phyloP scores from a whole-genome alignment of 805 yeast genomes.

The Myxozyma mucilagina region DNA sequence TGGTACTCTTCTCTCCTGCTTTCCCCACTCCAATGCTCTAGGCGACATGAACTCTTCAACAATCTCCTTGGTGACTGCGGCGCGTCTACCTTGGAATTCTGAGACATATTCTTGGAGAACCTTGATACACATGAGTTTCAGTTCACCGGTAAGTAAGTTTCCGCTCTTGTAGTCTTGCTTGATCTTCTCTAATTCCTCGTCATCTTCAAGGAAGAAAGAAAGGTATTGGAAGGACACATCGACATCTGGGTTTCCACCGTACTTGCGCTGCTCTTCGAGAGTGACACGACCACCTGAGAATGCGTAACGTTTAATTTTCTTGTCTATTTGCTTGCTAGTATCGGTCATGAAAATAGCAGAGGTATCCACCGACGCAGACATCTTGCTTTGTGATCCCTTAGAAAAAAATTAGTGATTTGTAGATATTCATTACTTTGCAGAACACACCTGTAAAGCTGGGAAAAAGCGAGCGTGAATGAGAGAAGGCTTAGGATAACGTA shows the following conservation, averaged over 20 bases:
- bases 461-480: slow-evolving; percentile 91
- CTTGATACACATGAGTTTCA: slow-evolving; percentile 83
- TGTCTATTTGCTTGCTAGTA: slow-evolving; percentile 85
- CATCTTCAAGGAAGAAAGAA: slow-evolving; percentile 87
- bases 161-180: slow-evolving; percentile 73
- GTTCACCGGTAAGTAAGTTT: slow-evolving; percentile 84
- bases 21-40: slow-evolving; percentile 76
- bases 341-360: slow-evolving; percentile 95
- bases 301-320: slow-evolving; percentile 94
- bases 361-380: slow-evolving; percentile 92
- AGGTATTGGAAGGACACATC: slow-evolving; percentile 95
- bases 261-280: slow-evolving; percentile 83
- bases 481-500: slow-evolving; percentile 87
- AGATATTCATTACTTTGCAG: background rate
- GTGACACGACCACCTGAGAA: slow-evolving; percentile 91
- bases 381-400: slow-evolving; percentile 89
- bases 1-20: slow-evolving; percentile 49
- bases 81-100: slow-evolving; percentile 78
- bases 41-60: slow-evolving; percentile 69
- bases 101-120: slow-evolving; percentile 76
- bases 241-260: slow-evolving; percentile 92
- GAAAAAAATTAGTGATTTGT: slow-evolving; percentile 46
- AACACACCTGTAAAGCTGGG: slow-evolving; percentile 63
- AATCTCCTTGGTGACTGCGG: slow-evolving; percentile 58
- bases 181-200: slow-evolving; percentile 64